These are phyloP conservation scores for Dichomitus squalens DNA, from an alignment of 1,284 basidiomycete genomes.

Conservation along the genomic window DNA sequence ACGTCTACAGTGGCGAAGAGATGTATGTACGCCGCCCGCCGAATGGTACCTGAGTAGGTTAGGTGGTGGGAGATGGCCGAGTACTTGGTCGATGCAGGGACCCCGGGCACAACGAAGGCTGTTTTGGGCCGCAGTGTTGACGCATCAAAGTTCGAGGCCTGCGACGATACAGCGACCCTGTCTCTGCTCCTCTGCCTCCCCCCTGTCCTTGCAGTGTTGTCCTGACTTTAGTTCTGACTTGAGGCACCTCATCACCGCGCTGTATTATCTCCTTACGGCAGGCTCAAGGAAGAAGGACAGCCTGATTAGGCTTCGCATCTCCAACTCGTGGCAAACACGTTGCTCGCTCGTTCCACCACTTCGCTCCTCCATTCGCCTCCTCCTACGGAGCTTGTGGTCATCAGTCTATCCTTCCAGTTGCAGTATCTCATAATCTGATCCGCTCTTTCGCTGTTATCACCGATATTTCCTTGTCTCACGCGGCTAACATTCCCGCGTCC, in stretches of 20 bases:
- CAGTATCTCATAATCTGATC: slow-evolving; percentile 22
- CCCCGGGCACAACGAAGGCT: background rate
- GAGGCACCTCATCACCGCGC: background rate
- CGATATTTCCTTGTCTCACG: background rate
- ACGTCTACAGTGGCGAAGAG: no score
- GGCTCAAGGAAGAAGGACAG: slow-evolving; percentile 19
- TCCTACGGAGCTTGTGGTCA: slow-evolving; percentile 1
- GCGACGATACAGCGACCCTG: no score
- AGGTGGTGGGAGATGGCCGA: no score
- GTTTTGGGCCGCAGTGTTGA: no score
- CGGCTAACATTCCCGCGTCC: slow-evolving; percentile 13
- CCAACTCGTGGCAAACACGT: slow-evolving; percentile 76
- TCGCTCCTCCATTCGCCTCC: slow-evolving; percentile 27
- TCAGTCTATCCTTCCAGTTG: slow-evolving; percentile 15
- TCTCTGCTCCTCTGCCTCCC: background rate
- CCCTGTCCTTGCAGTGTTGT: background rate
- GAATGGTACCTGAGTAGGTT: no score
- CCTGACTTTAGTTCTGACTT: background rate
- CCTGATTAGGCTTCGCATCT: slow-evolving; percentile 19
- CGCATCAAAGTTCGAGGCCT: background rate
- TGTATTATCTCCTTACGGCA: slow-evolving; percentile 14
- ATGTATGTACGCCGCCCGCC: no score
- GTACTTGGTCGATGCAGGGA: background rate
- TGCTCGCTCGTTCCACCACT: slow-evolving; percentile 49
- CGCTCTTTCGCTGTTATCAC: background rate